A percentile compares a stretch with the other conserved stretches of the same genome.
Evolutionary conservation across 2,329 filamentous ascomycete species (phyloP).

Genomic region (Colletotrichum kahawae): DNA sequence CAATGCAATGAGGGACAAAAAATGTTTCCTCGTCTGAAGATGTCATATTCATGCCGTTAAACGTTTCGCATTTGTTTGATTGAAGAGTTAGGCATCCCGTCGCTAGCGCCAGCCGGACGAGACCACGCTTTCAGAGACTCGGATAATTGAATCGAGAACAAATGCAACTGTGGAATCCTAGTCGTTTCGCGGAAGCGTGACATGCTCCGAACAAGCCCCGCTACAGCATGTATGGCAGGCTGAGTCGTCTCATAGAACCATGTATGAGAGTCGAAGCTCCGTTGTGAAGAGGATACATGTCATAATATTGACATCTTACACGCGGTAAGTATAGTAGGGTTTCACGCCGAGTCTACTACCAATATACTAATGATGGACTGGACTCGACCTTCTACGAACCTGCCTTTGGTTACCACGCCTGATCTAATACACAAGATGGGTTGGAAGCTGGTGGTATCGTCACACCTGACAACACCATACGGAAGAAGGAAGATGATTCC

Average conservation of each 20-base stretch:
- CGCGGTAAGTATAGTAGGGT: too few relatives aligned
- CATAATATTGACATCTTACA: background rate
- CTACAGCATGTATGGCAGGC: background rate
- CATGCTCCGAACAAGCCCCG: background rate
- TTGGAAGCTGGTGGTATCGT: background rate
- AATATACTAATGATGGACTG: fast-evolving
- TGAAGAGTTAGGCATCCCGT: background rate
- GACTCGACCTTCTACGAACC: fast-evolving
- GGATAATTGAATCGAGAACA: background rate
- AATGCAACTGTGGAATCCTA: background rate
- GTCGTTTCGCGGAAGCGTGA: background rate
- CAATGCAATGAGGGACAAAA: background rate
- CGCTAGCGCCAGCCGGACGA: background rate
- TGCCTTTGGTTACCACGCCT: background rate
- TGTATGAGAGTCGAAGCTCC: background rate
- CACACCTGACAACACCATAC: background rate
- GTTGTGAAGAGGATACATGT: background rate
- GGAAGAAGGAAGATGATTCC: fast-evolving
- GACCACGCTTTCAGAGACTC: background rate
- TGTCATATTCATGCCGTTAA: background rate
- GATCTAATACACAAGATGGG: background rate
- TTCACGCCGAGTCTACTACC: too few relatives aligned
- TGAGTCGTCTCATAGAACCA: background rate
- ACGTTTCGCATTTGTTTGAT: background rate
- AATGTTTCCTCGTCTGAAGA: background rate